A percentile compares a stretch with the other conserved stretches of the same genome.
phyloP scores from a whole-genome alignment of 148 eudicot genomes.

The Beta vulgaris region DNA sequence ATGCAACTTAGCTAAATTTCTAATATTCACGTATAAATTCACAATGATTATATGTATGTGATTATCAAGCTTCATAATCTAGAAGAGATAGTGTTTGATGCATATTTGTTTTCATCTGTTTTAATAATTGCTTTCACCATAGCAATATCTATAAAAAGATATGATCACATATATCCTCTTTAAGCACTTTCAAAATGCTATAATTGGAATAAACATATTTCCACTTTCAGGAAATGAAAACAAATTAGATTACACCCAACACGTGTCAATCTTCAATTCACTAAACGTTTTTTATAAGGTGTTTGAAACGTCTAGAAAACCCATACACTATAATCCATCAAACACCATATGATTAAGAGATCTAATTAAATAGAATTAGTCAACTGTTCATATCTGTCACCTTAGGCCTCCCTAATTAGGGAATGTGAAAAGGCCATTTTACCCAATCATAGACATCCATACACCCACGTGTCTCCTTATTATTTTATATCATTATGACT shows the following conservation, averaged over 20 bases:
- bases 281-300: not conserved
- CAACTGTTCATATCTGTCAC: slow-evolving; percentile 22
- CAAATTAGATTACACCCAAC: not conserved
- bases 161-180: not conserved
- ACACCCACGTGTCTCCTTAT: slow-evolving; percentile 7
- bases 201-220: slow-evolving; percentile 10
- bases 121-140: slow-evolving; percentile 23
- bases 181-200: slow-evolving; percentile 7
- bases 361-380: slow-evolving; percentile 20
- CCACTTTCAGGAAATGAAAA: slow-evolving; percentile 10
- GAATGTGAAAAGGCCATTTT: not conserved
- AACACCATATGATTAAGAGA: slow-evolving; percentile 9
- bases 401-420: slow-evolving; percentile 14
- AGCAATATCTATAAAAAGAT: slow-evolving; percentile 8
- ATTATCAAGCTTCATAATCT: slow-evolving; percentile 22
- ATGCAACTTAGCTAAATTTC: slow-evolving; percentile 2
- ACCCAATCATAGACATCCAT: slow-evolving; percentile 10
- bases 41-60: slow-evolving; percentile 11
- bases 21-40: not conserved
- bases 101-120: slow-evolving; percentile 7
- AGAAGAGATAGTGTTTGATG: slow-evolving; percentile 13
- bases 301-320: slow-evolving; percentile 21
- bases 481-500: not conserved
- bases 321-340: slow-evolving; percentile 12
- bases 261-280: slow-evolving; percentile 21